Evolutionary conservation across 2,329 filamentous ascomycete genomes (phyloP).

Genomic region (Clarireedia hainanense): DNA sequence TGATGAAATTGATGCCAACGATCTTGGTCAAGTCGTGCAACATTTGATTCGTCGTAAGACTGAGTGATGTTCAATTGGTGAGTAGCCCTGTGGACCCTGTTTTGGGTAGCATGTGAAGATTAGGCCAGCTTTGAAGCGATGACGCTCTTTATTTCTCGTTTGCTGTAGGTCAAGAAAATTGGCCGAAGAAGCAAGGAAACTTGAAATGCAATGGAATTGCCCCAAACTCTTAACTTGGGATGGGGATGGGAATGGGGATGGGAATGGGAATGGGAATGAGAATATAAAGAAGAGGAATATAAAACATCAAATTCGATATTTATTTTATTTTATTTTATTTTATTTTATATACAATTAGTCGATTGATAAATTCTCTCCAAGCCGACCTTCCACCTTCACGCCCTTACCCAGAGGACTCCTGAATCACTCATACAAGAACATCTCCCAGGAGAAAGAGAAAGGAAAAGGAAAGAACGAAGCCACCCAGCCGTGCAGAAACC

Average conservation of each 20-base stretch:
- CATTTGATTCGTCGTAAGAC: not conserved
- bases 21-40: not conserved
- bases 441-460: not conserved
- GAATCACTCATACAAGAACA: not conserved
- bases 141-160: not conserved
- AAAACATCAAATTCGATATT: not conserved
- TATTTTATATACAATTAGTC: too few species aligned
- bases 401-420: too few species aligned
- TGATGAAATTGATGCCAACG: not conserved
- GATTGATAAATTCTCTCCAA: not conserved
- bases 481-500: too few species aligned
- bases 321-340: not conserved
- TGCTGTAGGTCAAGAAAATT: not conserved
- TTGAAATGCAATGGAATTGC: not conserved
- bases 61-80: not conserved
- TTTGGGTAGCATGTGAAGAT: slow-evolving; percentile 8
- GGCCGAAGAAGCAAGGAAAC: not conserved
- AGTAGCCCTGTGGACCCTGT: not conserved
- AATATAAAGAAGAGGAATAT: too few species aligned
- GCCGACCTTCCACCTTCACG: too few species aligned
- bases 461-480: not conserved
- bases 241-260: too few species aligned
- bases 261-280: too few species aligned
- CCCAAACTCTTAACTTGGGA: too few species aligned
- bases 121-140: not conserved